A percentile compares a stretch with the other conserved stretches of the same genome.
Evolutionary conservation across 2,329 filamentous ascomycete species (phyloP).

Genomic region (Onygenales sp.): DNA sequence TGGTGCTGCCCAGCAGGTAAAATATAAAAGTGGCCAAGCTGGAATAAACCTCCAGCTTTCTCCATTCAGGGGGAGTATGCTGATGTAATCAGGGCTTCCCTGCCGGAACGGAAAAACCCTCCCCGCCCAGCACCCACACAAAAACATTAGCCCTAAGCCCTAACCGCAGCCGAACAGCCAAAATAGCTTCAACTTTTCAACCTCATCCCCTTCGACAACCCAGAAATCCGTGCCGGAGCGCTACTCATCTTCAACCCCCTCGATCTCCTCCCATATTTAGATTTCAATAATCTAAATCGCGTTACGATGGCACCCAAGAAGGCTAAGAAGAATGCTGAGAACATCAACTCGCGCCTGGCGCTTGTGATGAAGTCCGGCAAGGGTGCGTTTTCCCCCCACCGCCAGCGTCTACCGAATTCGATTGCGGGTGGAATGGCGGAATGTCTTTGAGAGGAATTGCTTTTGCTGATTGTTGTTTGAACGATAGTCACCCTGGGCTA

Average conservation of each 20-base stretch:
- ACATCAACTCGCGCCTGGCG: constrained; percentile 62
- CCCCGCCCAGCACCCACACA: background rate
- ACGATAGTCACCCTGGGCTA: constrained; percentile 73
- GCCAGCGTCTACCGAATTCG: no score
- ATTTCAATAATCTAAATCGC: constrained; percentile 21
- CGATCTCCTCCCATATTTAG: no score
- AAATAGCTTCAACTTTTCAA: background rate
- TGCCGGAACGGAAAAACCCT: background rate
- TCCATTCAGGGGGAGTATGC: no score
- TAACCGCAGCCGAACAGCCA: background rate
- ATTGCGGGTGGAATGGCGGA: no score
- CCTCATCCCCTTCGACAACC: background rate
- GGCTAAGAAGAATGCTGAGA: constrained; percentile 72
- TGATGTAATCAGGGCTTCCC: no score
- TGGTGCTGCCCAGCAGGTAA: no score
- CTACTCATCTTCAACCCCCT: constrained; percentile 11
- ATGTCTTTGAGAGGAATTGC: constrained; percentile 5
- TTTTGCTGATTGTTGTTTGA: background rate
- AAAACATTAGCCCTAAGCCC: background rate
- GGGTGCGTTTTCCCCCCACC: constrained; percentile 22
- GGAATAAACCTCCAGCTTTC: no score
- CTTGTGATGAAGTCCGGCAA: constrained; percentile 61
- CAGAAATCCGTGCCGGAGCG: constrained; percentile 25
- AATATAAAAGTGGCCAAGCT: no score
- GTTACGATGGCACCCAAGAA: constrained; percentile 57